Base-by-base conservation (phyloP, 768 basidiomycete genomes). In the Multifurca ochricompacta region DNA sequence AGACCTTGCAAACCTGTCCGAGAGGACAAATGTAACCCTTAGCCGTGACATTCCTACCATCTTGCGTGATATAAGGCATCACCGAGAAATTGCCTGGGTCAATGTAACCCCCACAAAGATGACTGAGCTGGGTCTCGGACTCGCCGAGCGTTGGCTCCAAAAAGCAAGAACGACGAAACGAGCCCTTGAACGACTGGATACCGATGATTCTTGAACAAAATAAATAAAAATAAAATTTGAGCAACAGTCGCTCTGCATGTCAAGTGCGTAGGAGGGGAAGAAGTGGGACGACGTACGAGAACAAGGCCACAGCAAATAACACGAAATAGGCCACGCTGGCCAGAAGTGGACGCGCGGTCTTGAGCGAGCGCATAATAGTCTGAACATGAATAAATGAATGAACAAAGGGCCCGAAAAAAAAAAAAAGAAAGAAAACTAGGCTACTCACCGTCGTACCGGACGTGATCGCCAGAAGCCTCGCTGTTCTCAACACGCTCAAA, bases 191-290 rank as follows among this genome's bases (percentile, higher is more conserved):
- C 0, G 89, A 81, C 62, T 97, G 91, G 1, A 96, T 80, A n/a
- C 95, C 94, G 53, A 96, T 87, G 64, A 97, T 87, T 3, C 90
- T 88, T n/a, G n/a, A n/a, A n/a, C n/a, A n/a, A n/a, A n/a, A n/a
- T n/a, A n/a, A n/a, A n/a, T n/a, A n/a, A n/a, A n/a, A n/a, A n/a
- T n/a, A n/a, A n/a, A n/a, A n/a, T n/a, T n/a, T n/a, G n/a, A n/a
- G n/a, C n/a, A n/a, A n/a, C n/a, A n/a, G n/a, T n/a, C n/a, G n/a
- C n/a, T n/a, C n/a, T n/a, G n/a, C n/a, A n/a, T n/a, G n/a, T n/a
- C n/a, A n/a, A n/a, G n/a, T n/a, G n/a, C n/a, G n/a, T n/a, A n/a
- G n/a, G n/a, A n/a, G n/a, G n/a, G n/a, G n/a, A n/a, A 23, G n/a
- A 37, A 34, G 46, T 11, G 14, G 21, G 34, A 53, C n/a, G 21